Evolutionary conservation across 441 rosid genomes (phyloP), one percentile per base, ranked within the genome.

Genomic region (Brassica hybrid): DNA sequence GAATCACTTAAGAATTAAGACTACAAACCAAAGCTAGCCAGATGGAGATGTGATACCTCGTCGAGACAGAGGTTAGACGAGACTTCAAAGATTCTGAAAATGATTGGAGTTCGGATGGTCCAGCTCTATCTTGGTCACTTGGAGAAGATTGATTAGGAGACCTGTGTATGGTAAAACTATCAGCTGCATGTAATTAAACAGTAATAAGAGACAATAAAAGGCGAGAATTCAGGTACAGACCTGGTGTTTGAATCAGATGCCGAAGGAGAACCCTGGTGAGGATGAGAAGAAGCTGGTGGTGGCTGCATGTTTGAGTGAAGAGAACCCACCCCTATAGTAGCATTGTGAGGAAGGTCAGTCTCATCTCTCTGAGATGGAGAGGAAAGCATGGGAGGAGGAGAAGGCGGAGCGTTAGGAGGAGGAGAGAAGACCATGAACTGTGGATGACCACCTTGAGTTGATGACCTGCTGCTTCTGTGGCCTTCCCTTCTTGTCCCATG

Each of bases 41-140:
- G 36, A 34, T 25, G 18, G 36, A 65, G 73, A 48, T 5, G n/a
- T n/a, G 5, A 67, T 82, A 93, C 99, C 97, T 91, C 18, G 76
- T 81, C 65, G 99, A 94, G 73, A 90, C 88, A 41, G 94, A 89
- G 81, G 81, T 90, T 38, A 90, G 73, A 21, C 93, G 89, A 27
- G 97, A 91, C 80, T 90, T 91, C 5, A 93, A 57, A 57, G 97
- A 87, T 36, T 94, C 98, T 30, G 97, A 92, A 81, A 94, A 92
- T 27, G 97, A 89, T 30, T 88, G 96, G 36, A 84, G 71, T 19
- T 93, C 97, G 1, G 98, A 94, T 58, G 94, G 94, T 71, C 97
- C 98, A 16, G 93, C 96, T 83, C 86, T 86, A 56, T 93, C 96
- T 81, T 90, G 94, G 81, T 76, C 83, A 81, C 72, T 87, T 65